Conservation (phyloP, 305 asterid species). For the Rubia peregrina region DNA sequence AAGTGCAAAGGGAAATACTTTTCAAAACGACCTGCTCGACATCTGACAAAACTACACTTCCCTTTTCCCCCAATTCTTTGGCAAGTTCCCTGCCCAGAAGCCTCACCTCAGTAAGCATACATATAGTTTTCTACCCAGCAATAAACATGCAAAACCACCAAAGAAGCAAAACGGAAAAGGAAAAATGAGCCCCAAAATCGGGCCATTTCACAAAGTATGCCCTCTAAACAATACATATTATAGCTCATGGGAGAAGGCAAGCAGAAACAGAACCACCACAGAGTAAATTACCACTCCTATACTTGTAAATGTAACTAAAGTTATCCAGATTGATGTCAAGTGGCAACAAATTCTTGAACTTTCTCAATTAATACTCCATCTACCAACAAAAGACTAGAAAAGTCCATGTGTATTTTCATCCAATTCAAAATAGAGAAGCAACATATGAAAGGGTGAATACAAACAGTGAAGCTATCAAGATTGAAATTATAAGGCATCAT, state of each 20-base stretch:
- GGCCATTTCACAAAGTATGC: neutral
- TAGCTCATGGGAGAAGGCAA: no score
- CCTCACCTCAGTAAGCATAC: neutral
- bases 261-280: neutral
- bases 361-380: no score
- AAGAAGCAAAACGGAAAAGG: neutral
- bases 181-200: neutral
- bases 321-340: no score
- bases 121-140: neutral
- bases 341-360: no score
- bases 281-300: neutral
- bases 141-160: neutral
- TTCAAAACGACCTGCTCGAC: conserved; percentile 68
- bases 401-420: no score
- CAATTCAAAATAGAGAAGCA: no score
- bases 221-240: neutral
- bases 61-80: conserved; percentile 58
- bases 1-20: conserved; percentile 32
- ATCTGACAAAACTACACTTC: conserved; percentile 46
- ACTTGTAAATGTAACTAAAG: no score
- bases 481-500: neutral
- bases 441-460: neutral
- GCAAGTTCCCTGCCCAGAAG: conserved; percentile 70
- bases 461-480: neutral
- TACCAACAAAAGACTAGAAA: no score